These are phyloP conservation scores for Zygoascus flipseniorum DNA, from an alignment of 805 yeast species.

Conservation along the genomic window DNA sequence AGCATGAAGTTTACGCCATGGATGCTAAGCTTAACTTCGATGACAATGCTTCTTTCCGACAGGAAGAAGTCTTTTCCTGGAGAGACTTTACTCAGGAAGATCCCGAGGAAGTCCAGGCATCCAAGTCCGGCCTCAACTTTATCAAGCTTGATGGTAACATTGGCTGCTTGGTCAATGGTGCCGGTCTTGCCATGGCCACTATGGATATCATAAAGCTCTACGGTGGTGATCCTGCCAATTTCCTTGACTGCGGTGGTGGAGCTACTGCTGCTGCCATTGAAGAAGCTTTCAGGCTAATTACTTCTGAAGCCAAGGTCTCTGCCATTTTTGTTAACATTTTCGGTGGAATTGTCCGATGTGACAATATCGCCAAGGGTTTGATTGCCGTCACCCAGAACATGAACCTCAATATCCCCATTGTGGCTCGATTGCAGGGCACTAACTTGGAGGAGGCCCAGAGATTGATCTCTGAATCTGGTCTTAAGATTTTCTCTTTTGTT, in stretches of 20 bases:
- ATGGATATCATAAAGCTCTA: constrained; percentile 97
- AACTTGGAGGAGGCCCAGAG: constrained; percentile 83
- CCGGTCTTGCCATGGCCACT: constrained; percentile 99
- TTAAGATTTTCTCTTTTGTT: constrained; percentile 83
- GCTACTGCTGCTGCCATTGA: constrained; percentile 98
- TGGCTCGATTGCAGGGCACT: constrained; percentile 98
- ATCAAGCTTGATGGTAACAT: constrained; percentile 97
- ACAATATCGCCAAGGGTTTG: constrained; percentile 95
- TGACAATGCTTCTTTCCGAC: constrained; percentile 93
- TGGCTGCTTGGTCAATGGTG: constrained; percentile 98
- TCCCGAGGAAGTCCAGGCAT: constrained; percentile 91
- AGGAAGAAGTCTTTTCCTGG: constrained; percentile 90
- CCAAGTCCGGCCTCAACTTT: constrained; percentile 84
- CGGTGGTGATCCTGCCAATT: constrained; percentile 99
- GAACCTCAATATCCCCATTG: constrained; percentile 86
- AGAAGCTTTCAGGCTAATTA: constrained; percentile 88
- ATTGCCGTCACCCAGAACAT: constrained; percentile 87
- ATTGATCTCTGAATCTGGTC: constrained; percentile 78
- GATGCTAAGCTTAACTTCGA: constrained; percentile 98
- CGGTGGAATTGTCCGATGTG: constrained; percentile 99
- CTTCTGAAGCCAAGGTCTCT: constrained; percentile 80
- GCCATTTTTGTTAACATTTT: constrained; percentile 97
- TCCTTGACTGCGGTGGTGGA: constrained; percentile 99
- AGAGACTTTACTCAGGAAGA: constrained; percentile 97
- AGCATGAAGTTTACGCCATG: constrained; percentile 90